Base-by-base conservation (phyloP, 257 asterid species). In the Ilex aquifolium region DNA sequence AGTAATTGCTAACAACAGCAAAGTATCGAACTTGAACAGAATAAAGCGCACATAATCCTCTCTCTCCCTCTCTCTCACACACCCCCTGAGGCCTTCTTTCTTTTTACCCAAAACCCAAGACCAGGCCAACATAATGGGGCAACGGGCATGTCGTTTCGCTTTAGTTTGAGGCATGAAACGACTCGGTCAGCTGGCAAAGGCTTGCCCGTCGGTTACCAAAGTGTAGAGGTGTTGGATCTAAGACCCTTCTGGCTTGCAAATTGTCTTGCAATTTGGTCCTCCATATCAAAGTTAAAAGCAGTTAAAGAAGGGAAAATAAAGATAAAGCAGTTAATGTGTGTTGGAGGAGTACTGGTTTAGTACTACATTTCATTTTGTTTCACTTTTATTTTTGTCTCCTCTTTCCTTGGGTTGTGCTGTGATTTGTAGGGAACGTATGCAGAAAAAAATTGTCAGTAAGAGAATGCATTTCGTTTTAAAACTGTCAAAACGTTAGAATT, bases 1-100 rank as follows among this genome's bases (percentile, higher is more conserved):
- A 79, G 83, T 57, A 71, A 82, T 75, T 36, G 42, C 42, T 36
- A 72, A 76, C 74, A 72, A 76, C 74, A 74, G 81, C 83, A 80
- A 83, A 69, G 86, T 73, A 80, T 80, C 78, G 77, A 78, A 83
- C 80, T 87, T 86, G 83, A 85, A 82, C 80, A 77, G 89, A 90
- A 85, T 87, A 87, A 90, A 88, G 96, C 70, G 77, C 77, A 46
- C 74, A 52, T 63, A 9, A 50, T 9, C 58, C 54, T 46, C 70
- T 60, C 44, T 53, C 55, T 61, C 71, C 67, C 76, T 65, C 78
- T 13, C 86, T 11, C 85, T 44, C 88, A 72, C 79, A 73, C 67
- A 59, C 67, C 65, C 87, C 32, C 68, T 31, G 42, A 56, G 76
- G 83, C 48, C 50, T 59, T 69, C 46, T 68, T 78, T 40, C 68